A percentile compares a stretch with the other conserved stretches of the same genome.
phyloP scores from a whole-genome alignment of 2,329 filamentous ascomycete genomes.

The Aspergillus tamarii region DNA sequence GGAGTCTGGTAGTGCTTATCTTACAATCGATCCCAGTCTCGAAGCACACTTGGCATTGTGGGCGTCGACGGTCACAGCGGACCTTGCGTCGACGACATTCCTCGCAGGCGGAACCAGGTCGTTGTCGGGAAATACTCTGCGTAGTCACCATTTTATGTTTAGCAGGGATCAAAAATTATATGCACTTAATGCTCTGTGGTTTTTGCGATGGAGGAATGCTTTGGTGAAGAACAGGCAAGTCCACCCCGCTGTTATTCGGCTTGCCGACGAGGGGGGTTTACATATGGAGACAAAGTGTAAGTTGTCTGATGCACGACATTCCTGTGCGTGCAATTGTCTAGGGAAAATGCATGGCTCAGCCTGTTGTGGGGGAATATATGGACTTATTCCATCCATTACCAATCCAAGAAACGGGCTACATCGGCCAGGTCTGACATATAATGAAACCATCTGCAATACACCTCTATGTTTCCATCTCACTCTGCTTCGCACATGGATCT shows the following conservation, averaged over 20 bases:
- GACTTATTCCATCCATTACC: background rate
- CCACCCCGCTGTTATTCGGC: too few relatives aligned
- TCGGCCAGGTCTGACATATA: background rate
- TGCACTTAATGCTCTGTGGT: background rate
- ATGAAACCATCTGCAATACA: background rate
- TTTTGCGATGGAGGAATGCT: background rate
- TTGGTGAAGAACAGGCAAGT: background rate
- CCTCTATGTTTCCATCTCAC: too few relatives aligned
- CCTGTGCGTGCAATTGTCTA: background rate
- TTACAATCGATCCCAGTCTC: constrained; percentile 33
- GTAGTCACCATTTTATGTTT: constrained; percentile 14
- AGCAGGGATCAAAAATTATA: background rate
- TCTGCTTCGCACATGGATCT: background rate
- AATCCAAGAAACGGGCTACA: background rate
- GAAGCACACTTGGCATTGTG: constrained; percentile 32
- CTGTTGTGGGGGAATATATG: background rate
- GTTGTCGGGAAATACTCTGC: constrained; percentile 26
- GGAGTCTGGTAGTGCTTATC: constrained; percentile 29
- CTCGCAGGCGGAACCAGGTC: constrained; percentile 33
- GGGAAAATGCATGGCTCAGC: background rate
- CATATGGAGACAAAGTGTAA: background rate
- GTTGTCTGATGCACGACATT: background rate
- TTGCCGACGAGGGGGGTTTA: background rate
- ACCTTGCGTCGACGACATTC: constrained; percentile 35
- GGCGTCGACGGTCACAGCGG: constrained; percentile 31